Conservation (phyloP, 164 flowering plant species). For the Liquidambar formosana region DNA sequence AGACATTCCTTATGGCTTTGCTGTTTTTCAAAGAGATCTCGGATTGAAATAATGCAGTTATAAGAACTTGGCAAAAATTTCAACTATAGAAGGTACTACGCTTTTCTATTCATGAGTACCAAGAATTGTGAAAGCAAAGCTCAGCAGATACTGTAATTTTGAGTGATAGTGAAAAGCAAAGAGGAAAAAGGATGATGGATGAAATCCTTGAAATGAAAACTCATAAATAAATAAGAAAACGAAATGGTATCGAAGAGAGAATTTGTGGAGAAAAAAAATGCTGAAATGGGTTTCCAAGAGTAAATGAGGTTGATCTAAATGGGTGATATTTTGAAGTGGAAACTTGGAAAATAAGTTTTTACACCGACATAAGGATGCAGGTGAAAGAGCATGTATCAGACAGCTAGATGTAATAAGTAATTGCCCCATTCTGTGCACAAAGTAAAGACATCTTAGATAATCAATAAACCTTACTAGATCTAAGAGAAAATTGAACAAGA, state of each 20-base stretch:
- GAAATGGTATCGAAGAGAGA: neutral
- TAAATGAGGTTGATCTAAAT: neutral
- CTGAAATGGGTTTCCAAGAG: neutral
- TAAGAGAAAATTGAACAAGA: slow-evolving; percentile 12
- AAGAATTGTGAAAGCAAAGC: neutral
- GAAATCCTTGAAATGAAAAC: neutral
- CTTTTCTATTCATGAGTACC: neutral
- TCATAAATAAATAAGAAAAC: neutral
- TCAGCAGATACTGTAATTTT: neutral
- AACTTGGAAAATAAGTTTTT: neutral
- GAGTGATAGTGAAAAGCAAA: neutral
- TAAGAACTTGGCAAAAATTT: too few species aligned
- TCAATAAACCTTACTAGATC: neutral
- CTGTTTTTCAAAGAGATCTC: too few species aligned
- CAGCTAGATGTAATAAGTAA: neutral
- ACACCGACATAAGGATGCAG: neutral
- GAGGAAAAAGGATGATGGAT: neutral
- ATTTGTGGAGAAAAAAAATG: neutral
- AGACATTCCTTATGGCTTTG: too few species aligned
- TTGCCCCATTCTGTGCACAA: neutral
- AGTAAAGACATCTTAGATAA: neutral
- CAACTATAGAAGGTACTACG: too few species aligned
- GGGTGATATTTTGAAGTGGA: neutral
- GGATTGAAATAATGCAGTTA: too few species aligned
- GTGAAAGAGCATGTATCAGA: neutral